phyloP scores from a whole-genome alignment of 2,329 filamentous ascomycete genomes.

The Talaromyces rugulosus region DNA sequence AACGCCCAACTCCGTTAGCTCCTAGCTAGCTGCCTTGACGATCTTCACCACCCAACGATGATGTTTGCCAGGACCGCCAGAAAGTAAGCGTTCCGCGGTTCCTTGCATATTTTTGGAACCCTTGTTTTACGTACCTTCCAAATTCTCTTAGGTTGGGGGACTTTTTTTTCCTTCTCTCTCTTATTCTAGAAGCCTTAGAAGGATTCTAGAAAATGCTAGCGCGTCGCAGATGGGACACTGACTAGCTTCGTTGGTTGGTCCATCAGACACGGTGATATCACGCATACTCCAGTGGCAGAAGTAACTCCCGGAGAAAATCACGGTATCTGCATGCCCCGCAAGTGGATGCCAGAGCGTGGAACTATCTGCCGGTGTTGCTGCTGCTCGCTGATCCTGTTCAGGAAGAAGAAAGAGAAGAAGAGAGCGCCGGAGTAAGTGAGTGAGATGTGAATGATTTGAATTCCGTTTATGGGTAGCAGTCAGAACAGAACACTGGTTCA shows the following conservation, averaged over 20 bases:
- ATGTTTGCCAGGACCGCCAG: not conserved
- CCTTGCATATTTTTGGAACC: not conserved
- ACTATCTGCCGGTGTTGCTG: not conserved
- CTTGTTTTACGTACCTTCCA: not conserved
- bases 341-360: not conserved
- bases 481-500: not conserved
- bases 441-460: not conserved
- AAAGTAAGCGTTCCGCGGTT: not conserved
- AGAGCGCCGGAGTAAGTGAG: not conserved
- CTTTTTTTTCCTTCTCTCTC: not conserved
- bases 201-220: constrained; percentile 8
- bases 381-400: not conserved
- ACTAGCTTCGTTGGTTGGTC: not conserved
- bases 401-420: not conserved
- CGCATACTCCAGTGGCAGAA: not conserved
- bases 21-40: not conserved
- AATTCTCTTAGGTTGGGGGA: not conserved
- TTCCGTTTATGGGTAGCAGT: not conserved
- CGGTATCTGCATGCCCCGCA: not conserved
- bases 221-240: not conserved
- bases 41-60: not conserved
- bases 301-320: not conserved
- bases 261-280: not conserved
- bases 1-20: not conserved
- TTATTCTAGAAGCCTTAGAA: not conserved